Evolutionary conservation across 2,329 filamentous ascomycete genomes (phyloP).

Genomic region (Reticulascus tulasneorum): DNA sequence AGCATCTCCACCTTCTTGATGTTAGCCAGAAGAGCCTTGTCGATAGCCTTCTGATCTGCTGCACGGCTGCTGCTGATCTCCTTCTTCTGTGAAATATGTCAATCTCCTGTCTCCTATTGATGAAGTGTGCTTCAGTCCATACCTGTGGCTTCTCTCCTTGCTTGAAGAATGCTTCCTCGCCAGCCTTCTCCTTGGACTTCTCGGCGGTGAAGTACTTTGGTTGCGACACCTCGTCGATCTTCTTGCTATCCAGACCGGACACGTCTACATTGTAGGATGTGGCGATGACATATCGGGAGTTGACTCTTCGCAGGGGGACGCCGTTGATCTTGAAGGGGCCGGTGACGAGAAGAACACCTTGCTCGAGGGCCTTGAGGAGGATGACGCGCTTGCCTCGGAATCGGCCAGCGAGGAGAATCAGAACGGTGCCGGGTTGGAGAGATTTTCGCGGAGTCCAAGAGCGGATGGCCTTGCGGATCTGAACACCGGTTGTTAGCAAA

Average conservation of each 20-base stretch:
- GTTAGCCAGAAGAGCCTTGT: constrained; percentile 89
- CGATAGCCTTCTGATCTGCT: constrained; percentile 96
- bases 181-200: constrained; percentile 91
- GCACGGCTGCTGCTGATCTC: constrained; percentile 85
- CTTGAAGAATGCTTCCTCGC: constrained; percentile 99
- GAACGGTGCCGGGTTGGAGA: constrained; percentile 90
- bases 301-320: constrained; percentile 92
- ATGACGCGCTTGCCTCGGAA: constrained; percentile 99
- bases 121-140: constrained; percentile 31
- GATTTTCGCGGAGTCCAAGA: constrained; percentile 82
- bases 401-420: constrained; percentile 98
- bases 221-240: constrained; percentile 74
- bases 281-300: constrained; percentile 90
- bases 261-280: constrained; percentile 84
- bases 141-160: constrained; percentile 98
- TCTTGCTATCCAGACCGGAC: constrained; percentile 80
- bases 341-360: constrained; percentile 98
- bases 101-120: constrained; percentile 12
- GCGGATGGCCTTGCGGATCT: constrained; percentile 94
- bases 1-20: constrained; percentile 99
- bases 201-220: constrained; percentile 95
- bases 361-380: constrained; percentile 94
- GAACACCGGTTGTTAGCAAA: too few species aligned
- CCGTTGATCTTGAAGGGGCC: constrained; percentile 99
- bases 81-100: constrained; percentile 74